Conservation (phyloP, 345 rosid genomes). For the Lumnitzera littorea region DNA sequence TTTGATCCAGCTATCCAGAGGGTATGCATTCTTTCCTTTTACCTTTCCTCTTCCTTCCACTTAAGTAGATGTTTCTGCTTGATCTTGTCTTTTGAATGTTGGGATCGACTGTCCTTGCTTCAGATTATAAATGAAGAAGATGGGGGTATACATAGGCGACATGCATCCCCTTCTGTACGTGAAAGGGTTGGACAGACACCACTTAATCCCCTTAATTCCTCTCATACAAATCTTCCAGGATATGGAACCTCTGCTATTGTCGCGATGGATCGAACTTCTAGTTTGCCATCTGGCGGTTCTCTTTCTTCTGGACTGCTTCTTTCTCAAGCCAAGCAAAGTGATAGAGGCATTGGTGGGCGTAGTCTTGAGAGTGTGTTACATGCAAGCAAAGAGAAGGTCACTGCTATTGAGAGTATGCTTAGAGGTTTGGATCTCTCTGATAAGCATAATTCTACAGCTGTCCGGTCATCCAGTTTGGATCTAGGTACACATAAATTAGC, state of each 20-base stretch:
- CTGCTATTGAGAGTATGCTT: constrained; percentile 99
- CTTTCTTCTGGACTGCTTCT: constrained; percentile 70
- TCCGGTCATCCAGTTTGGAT: constrained; percentile 90
- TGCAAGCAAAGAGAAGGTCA: constrained; percentile 96
- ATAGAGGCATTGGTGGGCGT: constrained; percentile 68
- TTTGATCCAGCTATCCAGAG: constrained; percentile 98
- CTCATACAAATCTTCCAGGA: constrained; percentile 56
- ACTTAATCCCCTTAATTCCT: constrained; percentile 44
- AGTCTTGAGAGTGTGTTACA: constrained; percentile 94
- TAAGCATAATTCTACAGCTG: constrained; percentile 69
- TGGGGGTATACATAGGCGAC: constrained; percentile 90
- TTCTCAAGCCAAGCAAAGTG: constrained; percentile 63
- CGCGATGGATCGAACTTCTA: constrained; percentile 90
- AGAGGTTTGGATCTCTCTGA: constrained; percentile 86
- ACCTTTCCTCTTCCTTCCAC: background rate
- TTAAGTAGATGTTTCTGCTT: no score
- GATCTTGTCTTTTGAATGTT: background rate
- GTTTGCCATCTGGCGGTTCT: constrained; percentile 56
- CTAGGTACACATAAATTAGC: constrained; percentile 67
- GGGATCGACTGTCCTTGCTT: background rate
- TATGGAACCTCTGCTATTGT: constrained; percentile 97
- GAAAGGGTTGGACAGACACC: constrained; percentile 72
- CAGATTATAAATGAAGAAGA: constrained; percentile 95
- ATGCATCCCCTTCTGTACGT: constrained; percentile 90
- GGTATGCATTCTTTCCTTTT: constrained; percentile 32